Percentiles rank a stretch among this genome's conserved stretches.
These are phyloP conservation scores for Phalaenopsis equestris DNA, from an alignment of 106 monocot genomes.

Conservation along the genomic window DNA sequence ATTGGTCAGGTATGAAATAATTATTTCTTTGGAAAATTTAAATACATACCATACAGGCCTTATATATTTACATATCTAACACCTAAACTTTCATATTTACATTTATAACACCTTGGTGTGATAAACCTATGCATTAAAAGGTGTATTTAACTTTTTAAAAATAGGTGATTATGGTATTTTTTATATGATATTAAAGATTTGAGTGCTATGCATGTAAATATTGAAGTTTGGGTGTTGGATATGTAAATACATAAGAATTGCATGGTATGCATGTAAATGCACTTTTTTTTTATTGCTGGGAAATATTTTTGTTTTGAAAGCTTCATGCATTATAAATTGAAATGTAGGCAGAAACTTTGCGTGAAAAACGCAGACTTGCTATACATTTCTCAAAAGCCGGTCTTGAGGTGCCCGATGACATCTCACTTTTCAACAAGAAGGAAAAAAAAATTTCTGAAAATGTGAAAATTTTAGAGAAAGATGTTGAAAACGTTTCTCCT, in stretches of 20 bases:
- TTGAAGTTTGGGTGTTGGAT: too few species aligned
- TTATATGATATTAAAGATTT: too few species aligned
- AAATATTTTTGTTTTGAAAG: background rate
- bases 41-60: too few species aligned
- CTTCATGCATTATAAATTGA: background rate
- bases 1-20: constrained; percentile 68
- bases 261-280: too few species aligned
- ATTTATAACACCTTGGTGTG: too few species aligned
- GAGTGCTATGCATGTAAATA: too few species aligned
- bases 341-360: constrained; percentile 47
- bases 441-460: constrained; percentile 10
- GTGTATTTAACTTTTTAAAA: too few species aligned
- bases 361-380: constrained; percentile 61
- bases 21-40: background rate
- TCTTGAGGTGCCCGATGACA: constrained; percentile 54
- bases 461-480: background rate
- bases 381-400: constrained; percentile 76
- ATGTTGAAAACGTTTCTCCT: background rate
- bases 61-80: too few species aligned
- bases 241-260: too few species aligned
- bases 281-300: background rate
- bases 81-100: too few species aligned
- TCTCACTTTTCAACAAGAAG: constrained; percentile 39
- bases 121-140: too few species aligned
- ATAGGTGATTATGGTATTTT: too few species aligned